A percentile compares a stretch with the other conserved stretches of the same genome.
Evolutionary conservation across 2,329 filamentous ascomycete genomes (phyloP).

Genomic region (Parafenestella ontariensis): DNA sequence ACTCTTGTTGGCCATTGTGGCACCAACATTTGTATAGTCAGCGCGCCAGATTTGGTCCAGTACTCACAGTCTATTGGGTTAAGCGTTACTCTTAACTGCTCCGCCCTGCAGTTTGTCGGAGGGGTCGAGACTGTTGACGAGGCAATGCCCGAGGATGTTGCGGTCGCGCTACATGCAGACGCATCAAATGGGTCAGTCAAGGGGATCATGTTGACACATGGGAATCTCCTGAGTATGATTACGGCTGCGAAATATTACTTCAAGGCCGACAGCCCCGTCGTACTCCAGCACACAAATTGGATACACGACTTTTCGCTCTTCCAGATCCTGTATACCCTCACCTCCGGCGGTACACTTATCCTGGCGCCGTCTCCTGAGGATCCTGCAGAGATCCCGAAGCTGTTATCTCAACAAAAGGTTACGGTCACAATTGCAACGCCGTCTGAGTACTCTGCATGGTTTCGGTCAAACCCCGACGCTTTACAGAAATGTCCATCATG

Average conservation of each 20-base stretch:
- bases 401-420: conserved; percentile 1
- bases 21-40: conserved; percentile 1
- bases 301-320: not conserved
- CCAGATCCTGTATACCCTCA: not conserved
- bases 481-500: not conserved
- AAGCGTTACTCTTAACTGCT: not conserved
- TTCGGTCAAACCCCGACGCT: not conserved
- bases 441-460: conserved; percentile 4
- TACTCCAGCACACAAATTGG: conserved; percentile 1
- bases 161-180: conserved; percentile 5
- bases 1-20: not conserved
- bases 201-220: not conserved
- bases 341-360: conserved; percentile 1
- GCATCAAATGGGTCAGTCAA: not conserved
- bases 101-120: not conserved
- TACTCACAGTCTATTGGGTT: not conserved
- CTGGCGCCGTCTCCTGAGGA: not conserved
- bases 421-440: conserved; percentile 2
- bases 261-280: not conserved
- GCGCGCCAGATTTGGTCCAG: not conserved
- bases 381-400: not conserved
- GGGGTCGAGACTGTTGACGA: conserved; percentile 5
- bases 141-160: conserved; percentile 13
- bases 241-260: not conserved
- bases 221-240: not conserved